Evolutionary conservation across 2,329 filamentous ascomycete species (phyloP), one percentile per base, ranked within the genome.

Genomic region (Capronia epimyces): DNA sequence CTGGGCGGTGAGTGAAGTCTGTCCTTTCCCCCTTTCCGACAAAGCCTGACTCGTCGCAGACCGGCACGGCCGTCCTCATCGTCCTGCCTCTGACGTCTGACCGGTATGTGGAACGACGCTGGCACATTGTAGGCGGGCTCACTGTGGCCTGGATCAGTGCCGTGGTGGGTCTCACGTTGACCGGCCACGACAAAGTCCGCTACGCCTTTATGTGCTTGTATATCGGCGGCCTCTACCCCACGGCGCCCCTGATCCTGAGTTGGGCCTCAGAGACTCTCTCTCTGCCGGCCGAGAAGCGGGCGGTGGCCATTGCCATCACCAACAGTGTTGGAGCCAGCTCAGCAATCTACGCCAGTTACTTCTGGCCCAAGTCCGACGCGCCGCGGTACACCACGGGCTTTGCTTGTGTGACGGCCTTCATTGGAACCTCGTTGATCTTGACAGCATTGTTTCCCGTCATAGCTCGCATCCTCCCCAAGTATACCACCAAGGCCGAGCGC

Each of bases 201-300:
- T 88, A 88, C 57, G 68, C 84, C 7, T 74, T 80, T 25, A 87
- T 88, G 76, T 82, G 62, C 46, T 62, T 77, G 36, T 67, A 70
- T 50, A 31, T 41, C 2, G 42, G 52, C 20, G 55, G 55, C 10
- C 61, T 64, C 8, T 65, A 65, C 46, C 61, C 62, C 1, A 62
- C 63, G n/a, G 70, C 71, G 42, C 76, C 78, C 1, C 82, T 87
- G 1, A 75, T 76, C 1, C 70, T 87, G 3, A 78, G 82, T 1
- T 93, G 86, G 87, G 88, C 90, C 57, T 81, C 78, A 37, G 87
- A 86, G 63, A 83, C 82, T 1, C 75, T 91, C 43, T 86, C 86
- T 0, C 79, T 86, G 4, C 87, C 87, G 2, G 84, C 86, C 0
- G 82, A 85, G 2, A 89, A 89, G 70, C 78, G 85, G 53, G 82